Evolutionary conservation across 495 filamentous ascomycete genomes (phyloP), one percentile per base, ranked within the genome.

Genomic region (Aspergillus panamensis): DNA sequence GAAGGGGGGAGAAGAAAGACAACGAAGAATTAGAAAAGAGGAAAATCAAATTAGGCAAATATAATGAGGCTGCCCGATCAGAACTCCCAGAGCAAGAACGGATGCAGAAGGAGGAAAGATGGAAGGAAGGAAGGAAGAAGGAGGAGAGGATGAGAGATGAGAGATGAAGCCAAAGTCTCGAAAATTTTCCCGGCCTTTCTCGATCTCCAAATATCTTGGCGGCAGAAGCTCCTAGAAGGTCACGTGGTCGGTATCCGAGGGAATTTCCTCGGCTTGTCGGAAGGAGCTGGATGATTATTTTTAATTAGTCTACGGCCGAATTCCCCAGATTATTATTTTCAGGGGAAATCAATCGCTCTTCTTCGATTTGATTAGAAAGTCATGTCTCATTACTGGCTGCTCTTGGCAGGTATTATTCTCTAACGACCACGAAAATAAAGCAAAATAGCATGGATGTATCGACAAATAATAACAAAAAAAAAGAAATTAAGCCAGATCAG

Each of bases 131-230:
- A 62, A 54, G 59, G 44, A 66, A 61, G 60, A 25, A 25, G 57
- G 62, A 54, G 58, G 61, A 70, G 51, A 57, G 55, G 61, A 49
- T 61, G 57, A 64, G 58, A 62, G 62, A 53, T 42, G 48, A 60
- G 60, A 71, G 65, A 72, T 76, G 74, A 76, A 74, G 76, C 71
- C 66, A 72, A 78, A 74, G 72, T 76, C 73, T 73, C 64, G 72
- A 78, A 79, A 77, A 76, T 75, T 77, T 78, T 76, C 74, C 70
- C 72, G 69, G 67, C 70, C 65, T 51, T 77, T 74, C 73, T 72
- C 68, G 64, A 72, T 73, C 73, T 73, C 74, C 72, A 67, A 69
- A 74, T 71, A 59, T 67, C 72, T 76, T 73, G 72, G 72, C 72
- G 66, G 68, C 59, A 75, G 74, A 76, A 76, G 66, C 66, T 67